phyloP scores from a whole-genome alignment of 2,329 filamentous ascomycete species.

The Boeremia exigua region DNA sequence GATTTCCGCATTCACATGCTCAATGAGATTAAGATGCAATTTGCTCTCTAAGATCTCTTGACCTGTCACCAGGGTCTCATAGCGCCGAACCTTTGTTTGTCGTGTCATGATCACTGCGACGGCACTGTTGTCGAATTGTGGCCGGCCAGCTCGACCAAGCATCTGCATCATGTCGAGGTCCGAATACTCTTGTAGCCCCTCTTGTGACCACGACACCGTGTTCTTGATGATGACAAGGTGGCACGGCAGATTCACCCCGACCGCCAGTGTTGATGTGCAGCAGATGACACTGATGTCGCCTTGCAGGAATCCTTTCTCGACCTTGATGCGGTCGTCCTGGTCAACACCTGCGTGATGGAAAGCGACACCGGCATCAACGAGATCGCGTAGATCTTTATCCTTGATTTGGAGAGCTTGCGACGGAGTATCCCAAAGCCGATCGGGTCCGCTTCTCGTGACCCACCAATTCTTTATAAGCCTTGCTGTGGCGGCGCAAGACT shows the following conservation, averaged over 20 bases:
- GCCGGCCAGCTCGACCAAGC: constrained; percentile 82
- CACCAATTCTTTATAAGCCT: constrained; percentile 71
- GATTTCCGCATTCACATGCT: constrained; percentile 85
- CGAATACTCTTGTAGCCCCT: constrained; percentile 71
- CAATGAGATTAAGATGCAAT: constrained; percentile 78
- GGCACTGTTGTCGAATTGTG: constrained; percentile 80
- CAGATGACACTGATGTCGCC: constrained; percentile 82
- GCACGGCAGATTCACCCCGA: constrained; percentile 83
- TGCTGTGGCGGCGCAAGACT: constrained; percentile 72
- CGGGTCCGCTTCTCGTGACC: constrained; percentile 56
- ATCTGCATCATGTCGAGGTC: constrained; percentile 91
- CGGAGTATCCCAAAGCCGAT: constrained; percentile 70
- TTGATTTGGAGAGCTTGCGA: constrained; percentile 57
- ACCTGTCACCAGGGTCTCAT: constrained; percentile 76
- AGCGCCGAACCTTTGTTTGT: constrained; percentile 66
- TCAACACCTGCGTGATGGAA: constrained; percentile 84
- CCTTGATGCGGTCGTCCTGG: constrained; percentile 64
- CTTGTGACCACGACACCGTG: constrained; percentile 66
- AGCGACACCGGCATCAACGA: constrained; percentile 67
- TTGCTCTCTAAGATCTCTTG: constrained; percentile 77
- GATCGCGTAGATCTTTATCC: constrained; percentile 66
- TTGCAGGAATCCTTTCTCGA: constrained; percentile 72
- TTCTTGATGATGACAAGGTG: constrained; percentile 85
- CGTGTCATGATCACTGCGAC: constrained; percentile 81
- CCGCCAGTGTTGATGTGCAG: constrained; percentile 83